Conservation (phyloP, 164 flowering plant genomes). For the Amborella trichopoda region DNA sequence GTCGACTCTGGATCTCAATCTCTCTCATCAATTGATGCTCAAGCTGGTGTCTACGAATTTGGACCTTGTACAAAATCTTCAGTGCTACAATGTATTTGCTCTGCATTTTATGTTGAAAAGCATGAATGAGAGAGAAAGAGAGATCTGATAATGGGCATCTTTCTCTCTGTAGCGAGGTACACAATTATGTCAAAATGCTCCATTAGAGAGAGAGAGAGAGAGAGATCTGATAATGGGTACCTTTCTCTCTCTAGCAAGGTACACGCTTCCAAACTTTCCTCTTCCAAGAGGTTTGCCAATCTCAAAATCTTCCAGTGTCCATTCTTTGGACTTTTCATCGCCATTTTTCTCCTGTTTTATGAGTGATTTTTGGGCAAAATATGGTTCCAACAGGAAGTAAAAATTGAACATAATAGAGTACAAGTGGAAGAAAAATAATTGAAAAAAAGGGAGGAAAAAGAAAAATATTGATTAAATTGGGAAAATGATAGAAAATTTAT, state of each 20-base stretch:
- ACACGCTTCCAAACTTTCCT: slow-evolving; percentile 88
- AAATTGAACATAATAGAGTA: no score
- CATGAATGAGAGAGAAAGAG: not conserved
- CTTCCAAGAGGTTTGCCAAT: slow-evolving; percentile 83
- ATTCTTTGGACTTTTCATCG: slow-evolving; percentile 3
- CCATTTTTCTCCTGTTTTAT: slow-evolving; percentile 2
- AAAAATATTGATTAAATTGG: no score
- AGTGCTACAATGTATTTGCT: slow-evolving; percentile 71
- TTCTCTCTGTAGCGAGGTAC: slow-evolving; percentile 68
- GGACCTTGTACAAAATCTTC: slow-evolving; percentile 76
- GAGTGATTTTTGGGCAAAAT: not conserved
- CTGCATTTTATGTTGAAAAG: slow-evolving; percentile 20
- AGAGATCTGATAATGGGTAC: slow-evolving; percentile 18
- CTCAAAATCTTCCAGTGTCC: slow-evolving; percentile 51
- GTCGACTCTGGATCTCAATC: slow-evolving; percentile 72
- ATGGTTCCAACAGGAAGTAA: no score
- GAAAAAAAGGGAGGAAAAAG: no score
- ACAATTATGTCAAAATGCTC: slow-evolving; percentile 20
- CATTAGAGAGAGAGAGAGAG: not conserved
- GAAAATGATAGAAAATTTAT: no score
- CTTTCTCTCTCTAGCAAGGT: slow-evolving; percentile 73
- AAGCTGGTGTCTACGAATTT: slow-evolving; percentile 59
- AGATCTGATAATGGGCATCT: slow-evolving; percentile 29
- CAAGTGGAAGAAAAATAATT: no score
- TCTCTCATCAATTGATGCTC: slow-evolving; percentile 75